Evolutionary conservation across 139 green algal species (phyloP), one percentile per base, ranked within the genome.

Genomic region (Chlamydomonas incerta): DNA sequence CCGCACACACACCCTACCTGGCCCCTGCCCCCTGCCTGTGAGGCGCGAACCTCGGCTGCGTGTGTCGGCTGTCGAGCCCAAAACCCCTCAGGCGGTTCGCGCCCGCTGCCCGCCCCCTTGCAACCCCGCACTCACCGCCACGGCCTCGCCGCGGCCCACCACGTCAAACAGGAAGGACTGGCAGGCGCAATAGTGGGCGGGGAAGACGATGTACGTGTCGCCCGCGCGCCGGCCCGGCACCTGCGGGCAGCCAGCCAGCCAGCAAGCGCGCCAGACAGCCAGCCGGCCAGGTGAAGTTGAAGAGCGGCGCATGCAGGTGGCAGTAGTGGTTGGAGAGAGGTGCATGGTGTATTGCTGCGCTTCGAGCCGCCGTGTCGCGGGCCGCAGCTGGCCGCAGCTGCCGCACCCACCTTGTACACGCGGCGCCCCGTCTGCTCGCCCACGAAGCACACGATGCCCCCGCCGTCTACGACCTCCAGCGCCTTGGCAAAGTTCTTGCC

Each of bases 121-220:
- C 23, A 15, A 23, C 13, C 8, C 6, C 31, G 18, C 23, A 88
- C 83, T 88, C 74, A 93, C 82, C 33, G 60, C 86, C 5, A 88
- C 33, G 1, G 93, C 91, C 29, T 97, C 93, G 23, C 71, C 71
- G 46, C 92, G 92, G 62, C 69, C 85, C 0, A 97, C 90, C 1
- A 98, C 94, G 69, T 97, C 93, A 52, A 91, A 97, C 79, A 93
- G 90, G 85, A 98, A 97, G 13, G 95, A 91, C 47, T 98, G 93
- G 82, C 96, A 98, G 62, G 95, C 95, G 92, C 96, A 98, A 89
- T 93, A 98, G 79, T 95, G 89, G 15, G 35, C 31, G 0, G 96
- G 95, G 55, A 97, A 94, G 15, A 96, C 94, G 0, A 92, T 67
- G 90, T 98, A 97, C 28, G 72, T 50, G 13, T 95, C 93, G 10